Percentiles rank a stretch among this genome's conserved stretches.
Evolutionary conservation across 1,284 basidiomycete species (phyloP).

Genomic region (Sparassis latifolia): DNA sequence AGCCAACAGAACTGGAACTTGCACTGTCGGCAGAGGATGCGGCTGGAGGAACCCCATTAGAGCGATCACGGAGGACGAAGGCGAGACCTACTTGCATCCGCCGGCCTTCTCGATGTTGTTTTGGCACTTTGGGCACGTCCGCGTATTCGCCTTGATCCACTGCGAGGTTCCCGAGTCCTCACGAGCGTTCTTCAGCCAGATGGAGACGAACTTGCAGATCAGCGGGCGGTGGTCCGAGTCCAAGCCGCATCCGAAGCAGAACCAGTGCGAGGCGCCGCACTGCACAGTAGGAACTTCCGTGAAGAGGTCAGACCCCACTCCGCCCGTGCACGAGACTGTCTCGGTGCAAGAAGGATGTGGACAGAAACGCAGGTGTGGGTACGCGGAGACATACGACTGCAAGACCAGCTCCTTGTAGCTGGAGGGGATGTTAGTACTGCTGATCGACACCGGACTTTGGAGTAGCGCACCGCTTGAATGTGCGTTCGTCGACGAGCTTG

Average conservation of each 20-base stretch:
- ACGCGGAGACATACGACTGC: conserved; percentile 56
- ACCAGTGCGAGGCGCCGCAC: conserved; percentile 41
- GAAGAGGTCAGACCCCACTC: conserved; percentile 35
- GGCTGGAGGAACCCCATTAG: conserved; percentile 12
- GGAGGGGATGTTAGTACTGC: neutral
- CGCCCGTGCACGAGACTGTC: conserved; percentile 27
- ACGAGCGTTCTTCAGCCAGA: conserved; percentile 61
- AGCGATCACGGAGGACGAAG: conserved; percentile 27
- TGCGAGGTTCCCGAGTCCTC: conserved; percentile 67
- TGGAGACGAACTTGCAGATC: conserved; percentile 49
- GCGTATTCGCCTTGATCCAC: conserved; percentile 67
- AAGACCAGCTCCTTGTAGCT: conserved; percentile 53
- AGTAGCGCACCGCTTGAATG: conserved; percentile 28
- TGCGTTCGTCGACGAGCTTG: conserved; percentile 30
- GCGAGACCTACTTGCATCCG: conserved; percentile 53
- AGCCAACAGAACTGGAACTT: conserved; percentile 67
- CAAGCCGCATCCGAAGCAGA: conserved; percentile 53
- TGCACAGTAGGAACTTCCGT: conserved; percentile 52
- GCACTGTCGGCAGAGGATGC: conserved; percentile 49
- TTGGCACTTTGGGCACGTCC: conserved; percentile 59
- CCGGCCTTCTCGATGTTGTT: conserved; percentile 71
- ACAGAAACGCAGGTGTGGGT: conserved; percentile 51
- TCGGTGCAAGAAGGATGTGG: conserved; percentile 34
- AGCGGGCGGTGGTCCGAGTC: conserved; percentile 54
- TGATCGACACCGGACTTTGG: neutral